phyloP scores from a whole-genome alignment of 140 eudicot species.

The Oenanthe javanica region DNA sequence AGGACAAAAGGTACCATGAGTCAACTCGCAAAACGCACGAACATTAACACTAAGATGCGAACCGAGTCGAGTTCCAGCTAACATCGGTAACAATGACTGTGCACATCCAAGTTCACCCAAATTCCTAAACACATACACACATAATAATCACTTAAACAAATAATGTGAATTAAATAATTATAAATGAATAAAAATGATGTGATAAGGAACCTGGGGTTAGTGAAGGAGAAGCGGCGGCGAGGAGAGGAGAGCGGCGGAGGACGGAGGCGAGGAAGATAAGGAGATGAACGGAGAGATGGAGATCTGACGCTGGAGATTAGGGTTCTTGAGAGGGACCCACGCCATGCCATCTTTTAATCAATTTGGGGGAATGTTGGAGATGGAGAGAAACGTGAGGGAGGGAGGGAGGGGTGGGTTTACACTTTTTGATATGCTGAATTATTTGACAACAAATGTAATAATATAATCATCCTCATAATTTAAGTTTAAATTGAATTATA shows the following conservation, averaged over 20 bases:
- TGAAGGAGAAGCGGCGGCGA: conserved; percentile 60
- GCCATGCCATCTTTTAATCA: conserved; percentile 61
- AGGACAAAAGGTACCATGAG: conserved; percentile 95
- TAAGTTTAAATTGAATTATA: too few relatives aligned
- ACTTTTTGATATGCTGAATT: too few relatives aligned
- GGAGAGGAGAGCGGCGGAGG: conserved; percentile 47
- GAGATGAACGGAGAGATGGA: conserved; percentile 55
- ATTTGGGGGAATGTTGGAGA: too few relatives aligned
- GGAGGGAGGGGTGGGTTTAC: too few relatives aligned
- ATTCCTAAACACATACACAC: conserved; percentile 32
- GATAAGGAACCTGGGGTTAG: conserved; percentile 51
- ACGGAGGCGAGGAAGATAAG: conserved; percentile 52
- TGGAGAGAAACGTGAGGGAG: too few relatives aligned
- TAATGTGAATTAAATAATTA: background rate
- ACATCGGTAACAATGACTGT: conserved; percentile 65
- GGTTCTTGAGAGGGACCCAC: conserved; percentile 65
- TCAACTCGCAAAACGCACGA: conserved; percentile 86
- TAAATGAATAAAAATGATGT: background rate
- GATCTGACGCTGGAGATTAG: conserved; percentile 63
- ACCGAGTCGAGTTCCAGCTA: conserved; percentile 46
- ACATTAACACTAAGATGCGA: conserved; percentile 52
- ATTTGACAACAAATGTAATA: too few relatives aligned
- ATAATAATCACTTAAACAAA: too few relatives aligned
- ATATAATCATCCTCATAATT: too few relatives aligned
- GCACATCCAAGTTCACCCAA: conserved; percentile 71